Conservation (phyloP, 148 eudicot genomes). For the Camellia japonica region DNA sequence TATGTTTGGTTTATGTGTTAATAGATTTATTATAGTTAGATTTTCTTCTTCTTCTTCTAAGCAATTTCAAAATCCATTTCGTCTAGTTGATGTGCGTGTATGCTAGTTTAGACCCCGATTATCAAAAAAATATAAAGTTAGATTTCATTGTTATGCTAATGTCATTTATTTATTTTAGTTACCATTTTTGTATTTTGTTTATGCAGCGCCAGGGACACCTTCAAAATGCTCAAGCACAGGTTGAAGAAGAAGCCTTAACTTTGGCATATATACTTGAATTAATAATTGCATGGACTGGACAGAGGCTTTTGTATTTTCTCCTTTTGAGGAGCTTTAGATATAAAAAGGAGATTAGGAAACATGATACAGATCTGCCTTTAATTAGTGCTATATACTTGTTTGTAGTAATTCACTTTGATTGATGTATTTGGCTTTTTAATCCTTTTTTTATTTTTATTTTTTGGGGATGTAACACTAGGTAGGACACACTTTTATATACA, state of each 20-base stretch:
- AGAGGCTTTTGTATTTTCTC: conserved; percentile 3
- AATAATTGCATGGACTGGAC: conserved; percentile 5
- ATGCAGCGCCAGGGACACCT: conserved; percentile 38
- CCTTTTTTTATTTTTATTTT: too few species aligned
- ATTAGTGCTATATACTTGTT: background rate
- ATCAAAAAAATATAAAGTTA: too few species aligned
- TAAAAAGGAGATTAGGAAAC: conserved; percentile 15
- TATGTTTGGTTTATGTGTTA: too few species aligned
- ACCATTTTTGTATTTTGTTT: background rate
- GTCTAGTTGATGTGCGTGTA: too few species aligned
- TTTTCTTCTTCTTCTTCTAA: too few species aligned
- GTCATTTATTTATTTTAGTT: background rate
- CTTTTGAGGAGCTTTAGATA: background rate
- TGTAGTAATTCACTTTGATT: conserved; percentile 13
- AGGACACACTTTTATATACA: too few species aligned
- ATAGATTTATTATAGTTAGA: too few species aligned
- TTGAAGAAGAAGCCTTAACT: background rate
- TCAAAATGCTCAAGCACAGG: conserved; percentile 20
- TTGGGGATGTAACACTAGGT: too few species aligned
- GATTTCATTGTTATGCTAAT: background rate
- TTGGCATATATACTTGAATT: background rate
- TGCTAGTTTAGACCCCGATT: too few species aligned
- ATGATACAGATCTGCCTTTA: background rate
- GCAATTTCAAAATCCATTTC: too few species aligned
- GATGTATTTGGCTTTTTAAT: background rate